Percentiles rank a stretch among this genome's conserved stretches.
These are phyloP conservation scores for Babesia caballi DNA, from an alignment of 169 alveolate genomes.

Conservation along the genomic window DNA sequence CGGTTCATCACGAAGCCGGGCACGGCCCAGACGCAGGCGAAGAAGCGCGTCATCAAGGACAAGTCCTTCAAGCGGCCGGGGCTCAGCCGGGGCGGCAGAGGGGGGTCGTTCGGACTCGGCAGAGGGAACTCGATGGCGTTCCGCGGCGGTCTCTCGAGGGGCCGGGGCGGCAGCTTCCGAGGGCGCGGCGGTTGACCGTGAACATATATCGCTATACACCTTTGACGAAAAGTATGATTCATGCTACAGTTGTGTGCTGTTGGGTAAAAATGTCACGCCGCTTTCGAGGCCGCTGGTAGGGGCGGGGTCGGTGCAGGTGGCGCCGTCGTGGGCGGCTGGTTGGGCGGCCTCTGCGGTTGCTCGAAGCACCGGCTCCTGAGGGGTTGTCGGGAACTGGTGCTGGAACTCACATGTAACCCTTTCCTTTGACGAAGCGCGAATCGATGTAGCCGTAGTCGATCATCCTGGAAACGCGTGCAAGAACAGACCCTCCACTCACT, in stretches of 20 bases:
- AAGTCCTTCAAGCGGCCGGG: constrained; percentile 42
- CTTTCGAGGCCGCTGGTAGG: too few relatives aligned
- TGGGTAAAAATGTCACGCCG: too few relatives aligned
- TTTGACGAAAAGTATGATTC: neutral
- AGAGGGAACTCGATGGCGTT: constrained; percentile 57
- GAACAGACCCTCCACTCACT: constrained; percentile 1
- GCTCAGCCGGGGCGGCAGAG: constrained; percentile 42
- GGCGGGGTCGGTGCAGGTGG: too few relatives aligned
- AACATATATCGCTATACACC: constrained; percentile 7
- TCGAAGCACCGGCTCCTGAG: constrained; percentile 50
- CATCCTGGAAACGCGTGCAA: neutral
- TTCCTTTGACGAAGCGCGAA: constrained; percentile 28
- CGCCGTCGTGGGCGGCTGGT: neutral
- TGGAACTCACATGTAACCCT: constrained; percentile 48
- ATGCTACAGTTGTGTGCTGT: neutral
- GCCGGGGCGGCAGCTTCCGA: constrained; percentile 66
- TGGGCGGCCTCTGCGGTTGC: constrained; percentile 2
- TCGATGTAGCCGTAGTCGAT: constrained; percentile 55
- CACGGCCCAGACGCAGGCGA: constrained; percentile 50
- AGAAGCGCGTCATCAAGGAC: constrained; percentile 68
- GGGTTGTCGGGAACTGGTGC: neutral
- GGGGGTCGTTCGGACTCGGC: constrained; percentile 53
- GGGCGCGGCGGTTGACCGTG: constrained; percentile 31
- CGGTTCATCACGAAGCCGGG: constrained; percentile 79
- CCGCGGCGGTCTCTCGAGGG: constrained; percentile 46